phyloP scores from a whole-genome alignment of 1,284 basidiomycete species.

The Schizophyllum commune region DNA sequence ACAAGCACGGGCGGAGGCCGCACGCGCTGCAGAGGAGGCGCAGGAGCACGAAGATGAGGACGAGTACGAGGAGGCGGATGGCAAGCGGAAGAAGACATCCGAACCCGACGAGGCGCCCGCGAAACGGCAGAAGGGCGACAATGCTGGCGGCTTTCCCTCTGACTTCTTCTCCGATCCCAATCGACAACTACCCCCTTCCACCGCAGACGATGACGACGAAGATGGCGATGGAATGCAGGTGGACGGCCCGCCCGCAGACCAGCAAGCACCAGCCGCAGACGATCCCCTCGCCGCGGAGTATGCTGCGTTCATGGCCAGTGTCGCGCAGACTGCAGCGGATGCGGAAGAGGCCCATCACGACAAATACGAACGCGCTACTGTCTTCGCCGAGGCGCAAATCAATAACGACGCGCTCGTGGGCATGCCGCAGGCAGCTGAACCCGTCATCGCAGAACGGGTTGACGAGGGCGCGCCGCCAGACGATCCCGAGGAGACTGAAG shows the following conservation, averaged over 20 bases:
- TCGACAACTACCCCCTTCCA: slow-evolving; percentile 33
- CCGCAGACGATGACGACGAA: slow-evolving; percentile 35
- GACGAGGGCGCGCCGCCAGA: slow-evolving; percentile 17
- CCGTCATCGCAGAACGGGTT: slow-evolving; percentile 1
- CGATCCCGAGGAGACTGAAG: slow-evolving; percentile 30
- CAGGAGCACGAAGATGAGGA: slow-evolving; percentile 21
- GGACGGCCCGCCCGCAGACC: slow-evolving; percentile 12
- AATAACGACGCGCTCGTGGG: slow-evolving; percentile 40
- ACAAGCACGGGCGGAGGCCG: slow-evolving; percentile 31
- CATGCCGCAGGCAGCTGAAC: slow-evolving; percentile 31
- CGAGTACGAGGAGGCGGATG: slow-evolving; percentile 10
- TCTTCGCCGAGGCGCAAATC: slow-evolving; percentile 60
- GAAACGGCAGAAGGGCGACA: slow-evolving; percentile 11
- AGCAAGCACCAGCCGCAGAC: slow-evolving; percentile 14
- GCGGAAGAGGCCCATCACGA: slow-evolving; percentile 33
- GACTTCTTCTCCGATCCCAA: slow-evolving; percentile 78
- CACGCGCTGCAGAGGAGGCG: slow-evolving; percentile 22
- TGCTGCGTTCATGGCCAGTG: slow-evolving; percentile 55
- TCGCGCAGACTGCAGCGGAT: slow-evolving; percentile 16
- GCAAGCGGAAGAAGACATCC: background rate
- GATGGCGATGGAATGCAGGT: slow-evolving; percentile 22
- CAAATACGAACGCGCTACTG: slow-evolving; percentile 59
- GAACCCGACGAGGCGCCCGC: background rate
- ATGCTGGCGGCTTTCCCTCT: slow-evolving; percentile 38
- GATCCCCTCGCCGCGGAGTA: slow-evolving; percentile 56